A percentile compares a stretch with the other conserved stretches of the same genome.
phyloP scores from a whole-genome alignment of 345 rosid species.

The Populus tremula region DNA sequence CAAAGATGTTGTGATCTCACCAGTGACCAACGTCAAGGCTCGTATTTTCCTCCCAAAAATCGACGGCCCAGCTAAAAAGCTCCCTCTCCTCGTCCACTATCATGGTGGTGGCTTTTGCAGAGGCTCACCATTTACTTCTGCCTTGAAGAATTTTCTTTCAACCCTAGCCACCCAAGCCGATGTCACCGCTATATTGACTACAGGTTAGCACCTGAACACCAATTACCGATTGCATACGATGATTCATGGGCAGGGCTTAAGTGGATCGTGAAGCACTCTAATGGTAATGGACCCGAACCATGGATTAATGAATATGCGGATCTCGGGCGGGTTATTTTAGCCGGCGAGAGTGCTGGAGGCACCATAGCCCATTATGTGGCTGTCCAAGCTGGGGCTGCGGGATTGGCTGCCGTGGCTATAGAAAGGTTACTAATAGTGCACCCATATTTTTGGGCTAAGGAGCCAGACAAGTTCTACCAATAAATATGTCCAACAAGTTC shows the following conservation, averaged over 20 bases:
- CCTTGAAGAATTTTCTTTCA: conserved; percentile 4
- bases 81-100: conserved; percentile 44
- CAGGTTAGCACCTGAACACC: conserved; percentile 19
- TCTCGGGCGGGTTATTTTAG: conserved; percentile 12
- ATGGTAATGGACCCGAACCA: conserved; percentile 22
- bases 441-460: conserved; percentile 40
- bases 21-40: conserved; percentile 16
- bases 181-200: conserved; percentile 14
- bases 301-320: conserved; percentile 20
- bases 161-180: too few species aligned
- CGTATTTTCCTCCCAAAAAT: conserved; percentile 41
- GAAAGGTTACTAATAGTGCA: conserved; percentile 14
- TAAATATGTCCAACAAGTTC: conserved; percentile 26
- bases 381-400: conserved; percentile 15
- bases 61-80: conserved; percentile 13
- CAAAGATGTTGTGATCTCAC: conserved; percentile 40
- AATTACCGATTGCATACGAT: conserved; percentile 14
- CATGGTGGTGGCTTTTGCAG: conserved; percentile 29
- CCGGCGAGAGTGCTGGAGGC: conserved; percentile 24
- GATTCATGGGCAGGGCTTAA: conserved; percentile 18
- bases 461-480: conserved; percentile 24
- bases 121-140: conserved; percentile 6
- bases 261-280: conserved; percentile 16
- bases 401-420: background rate
- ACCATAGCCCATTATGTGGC: conserved; percentile 23